Conservation (phyloP, 441 rosid genomes). For the Bocquillonia castaneifolia region DNA sequence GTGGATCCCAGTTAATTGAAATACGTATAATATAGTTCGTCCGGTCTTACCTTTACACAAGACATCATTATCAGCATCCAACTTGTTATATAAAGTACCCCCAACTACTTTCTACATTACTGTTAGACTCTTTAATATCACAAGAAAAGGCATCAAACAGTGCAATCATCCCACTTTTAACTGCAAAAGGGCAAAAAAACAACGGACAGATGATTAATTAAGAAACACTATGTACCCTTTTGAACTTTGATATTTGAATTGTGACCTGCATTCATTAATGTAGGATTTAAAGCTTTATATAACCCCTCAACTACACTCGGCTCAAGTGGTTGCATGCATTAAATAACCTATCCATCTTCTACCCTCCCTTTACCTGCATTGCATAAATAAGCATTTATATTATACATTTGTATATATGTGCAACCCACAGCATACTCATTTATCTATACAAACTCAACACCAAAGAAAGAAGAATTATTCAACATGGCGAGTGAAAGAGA, state of each 20-base stretch:
- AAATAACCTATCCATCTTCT: constrained; percentile 46
- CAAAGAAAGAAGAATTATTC: not conserved
- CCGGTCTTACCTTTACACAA: no score
- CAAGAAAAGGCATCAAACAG: not conserved
- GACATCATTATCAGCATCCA: constrained; percentile 1
- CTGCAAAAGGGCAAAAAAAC: not conserved
- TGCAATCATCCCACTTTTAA: constrained; percentile 5
- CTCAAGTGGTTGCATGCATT: constrained; percentile 50
- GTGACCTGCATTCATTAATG: constrained; percentile 18
- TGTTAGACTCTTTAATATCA: not conserved
- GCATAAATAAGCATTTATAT: constrained; percentile 8
- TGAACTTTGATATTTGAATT: not conserved
- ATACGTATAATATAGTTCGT: no score
- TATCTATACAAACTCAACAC: not conserved
- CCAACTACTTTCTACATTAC: constrained; percentile 6
- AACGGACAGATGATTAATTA: no score
- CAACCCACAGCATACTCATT: not conserved
- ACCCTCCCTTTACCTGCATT: constrained; percentile 4
- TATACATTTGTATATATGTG: not conserved
- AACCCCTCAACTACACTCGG: constrained; percentile 45
- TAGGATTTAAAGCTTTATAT: constrained; percentile 30
- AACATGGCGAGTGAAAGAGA: constrained; percentile 62
- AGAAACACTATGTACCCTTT: no score
- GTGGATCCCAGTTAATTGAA: no score
- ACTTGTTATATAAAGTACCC: not conserved